A percentile compares a stretch with the other conserved stretches of the same genome.
Evolutionary conservation across 2,329 filamentous ascomycete species (phyloP).

Genomic region (Penicillium verrucosum): DNA sequence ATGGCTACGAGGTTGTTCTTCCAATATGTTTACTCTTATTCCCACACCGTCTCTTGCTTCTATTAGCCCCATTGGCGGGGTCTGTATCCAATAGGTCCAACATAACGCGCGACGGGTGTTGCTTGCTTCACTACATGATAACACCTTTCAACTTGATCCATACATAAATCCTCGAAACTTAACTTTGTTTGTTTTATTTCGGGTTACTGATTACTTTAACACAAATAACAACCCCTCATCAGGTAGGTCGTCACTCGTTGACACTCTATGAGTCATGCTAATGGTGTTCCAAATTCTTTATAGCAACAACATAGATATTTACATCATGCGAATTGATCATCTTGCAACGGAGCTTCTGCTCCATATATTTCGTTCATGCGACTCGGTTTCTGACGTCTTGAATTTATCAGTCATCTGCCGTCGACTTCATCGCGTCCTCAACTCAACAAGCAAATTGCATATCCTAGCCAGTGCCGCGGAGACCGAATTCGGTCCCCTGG

Average conservation of each 20-base stretch:
- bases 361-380: constrained; percentile 55
- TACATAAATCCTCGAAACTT: neutral
- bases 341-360: constrained; percentile 58
- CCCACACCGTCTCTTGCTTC: constrained; percentile 6
- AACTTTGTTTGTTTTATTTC: neutral
- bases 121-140: constrained; percentile 16
- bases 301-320: neutral
- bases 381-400: constrained; percentile 52
- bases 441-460: constrained; percentile 52
- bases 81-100: constrained; percentile 23
- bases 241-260: neutral
- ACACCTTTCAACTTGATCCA: constrained; percentile 7
- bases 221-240: neutral
- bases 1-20: constrained; percentile 12
- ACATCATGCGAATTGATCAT: constrained; percentile 52
- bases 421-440: constrained; percentile 53
- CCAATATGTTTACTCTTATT: constrained; percentile 1
- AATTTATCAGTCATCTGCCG: constrained; percentile 54
- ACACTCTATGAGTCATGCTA: neutral
- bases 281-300: neutral
- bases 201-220: neutral
- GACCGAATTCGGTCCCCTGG: constrained; percentile 55
- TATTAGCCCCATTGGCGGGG: constrained; percentile 35
- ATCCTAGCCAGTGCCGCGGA: constrained; percentile 55
- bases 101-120: constrained; percentile 16